A percentile compares a stretch with the other conserved stretches of the same genome.
Conservation (phyloP, 2,329 filamentous ascomycete genomes). For the Mycogone perniciosa region DNA sequence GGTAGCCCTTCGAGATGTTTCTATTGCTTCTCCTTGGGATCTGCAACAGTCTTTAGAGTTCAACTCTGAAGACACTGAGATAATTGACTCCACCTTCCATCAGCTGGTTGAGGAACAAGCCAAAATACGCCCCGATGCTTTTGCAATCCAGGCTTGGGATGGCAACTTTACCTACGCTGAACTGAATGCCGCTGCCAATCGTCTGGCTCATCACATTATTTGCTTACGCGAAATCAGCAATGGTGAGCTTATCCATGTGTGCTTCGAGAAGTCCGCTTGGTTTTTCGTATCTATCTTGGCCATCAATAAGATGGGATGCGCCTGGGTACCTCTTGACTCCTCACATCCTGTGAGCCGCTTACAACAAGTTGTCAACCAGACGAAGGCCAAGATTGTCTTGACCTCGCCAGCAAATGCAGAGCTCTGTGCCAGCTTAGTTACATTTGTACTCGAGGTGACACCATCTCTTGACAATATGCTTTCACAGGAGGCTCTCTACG, state of each 20-base stretch:
- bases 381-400: neutral
- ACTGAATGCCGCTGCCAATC: neutral
- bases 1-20: neutral
- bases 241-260: neutral
- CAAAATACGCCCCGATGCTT: neutral
- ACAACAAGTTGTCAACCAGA: conserved; percentile 4
- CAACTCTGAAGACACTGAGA: neutral
- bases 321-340: neutral
- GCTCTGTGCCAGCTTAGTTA: neutral
- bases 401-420: neutral
- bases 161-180: neutral
- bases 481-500: neutral
- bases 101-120: neutral
- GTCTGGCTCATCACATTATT: neutral
- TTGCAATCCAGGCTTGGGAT: neutral
- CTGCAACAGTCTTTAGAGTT: neutral
- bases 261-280: neutral
- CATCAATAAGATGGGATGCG: neutral
- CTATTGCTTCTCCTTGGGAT: neutral
- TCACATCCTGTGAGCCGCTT: neutral
- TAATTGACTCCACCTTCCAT: neutral
- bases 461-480: neutral
- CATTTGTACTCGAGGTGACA: neutral
- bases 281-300: neutral
- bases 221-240: neutral